Evolutionary conservation across 192 early-diverging fungal genomes (phyloP).

Genomic region (Chytriomyces sp.): DNA sequence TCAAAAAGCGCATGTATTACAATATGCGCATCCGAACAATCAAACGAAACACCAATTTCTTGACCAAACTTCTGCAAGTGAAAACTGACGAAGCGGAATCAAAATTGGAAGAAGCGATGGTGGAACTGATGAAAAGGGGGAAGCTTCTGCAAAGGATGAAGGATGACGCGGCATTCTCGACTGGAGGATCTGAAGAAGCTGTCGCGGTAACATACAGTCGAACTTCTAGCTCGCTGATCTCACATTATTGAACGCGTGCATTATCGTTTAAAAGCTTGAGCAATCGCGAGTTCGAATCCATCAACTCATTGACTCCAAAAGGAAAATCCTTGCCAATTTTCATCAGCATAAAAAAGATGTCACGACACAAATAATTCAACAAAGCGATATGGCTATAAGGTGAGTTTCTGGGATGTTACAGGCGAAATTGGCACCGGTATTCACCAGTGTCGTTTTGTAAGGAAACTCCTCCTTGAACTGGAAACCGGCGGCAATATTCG

Average conservation of each 20-base stretch:
- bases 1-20: constrained; percentile 72
- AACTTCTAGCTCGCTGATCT: neutral
- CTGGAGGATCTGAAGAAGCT: neutral
- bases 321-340: constrained; percentile 34
- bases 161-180: constrained; percentile 43
- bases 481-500: constrained; percentile 69
- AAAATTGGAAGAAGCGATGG: constrained; percentile 39
- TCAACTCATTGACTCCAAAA: constrained; percentile 41
- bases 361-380: constrained; percentile 43
- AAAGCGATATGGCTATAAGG: constrained; percentile 59
- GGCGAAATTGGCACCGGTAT: constrained; percentile 6
- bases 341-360: constrained; percentile 45
- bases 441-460: neutral
- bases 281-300: constrained; percentile 33
- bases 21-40: constrained; percentile 68
- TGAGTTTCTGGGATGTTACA: constrained; percentile 1
- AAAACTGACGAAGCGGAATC: constrained; percentile 26
- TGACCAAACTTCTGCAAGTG: constrained; percentile 51
- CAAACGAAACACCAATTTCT: constrained; percentile 62
- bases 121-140: constrained; percentile 25
- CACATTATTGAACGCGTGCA: neutral
- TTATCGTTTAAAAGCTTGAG: constrained; percentile 32
- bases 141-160: constrained; percentile 43
- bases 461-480: constrained; percentile 63
- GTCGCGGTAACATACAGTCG: neutral